phyloP scores from a whole-genome alignment of 2,329 filamentous ascomycete species.

The Stenocarpella maydis region DNA sequence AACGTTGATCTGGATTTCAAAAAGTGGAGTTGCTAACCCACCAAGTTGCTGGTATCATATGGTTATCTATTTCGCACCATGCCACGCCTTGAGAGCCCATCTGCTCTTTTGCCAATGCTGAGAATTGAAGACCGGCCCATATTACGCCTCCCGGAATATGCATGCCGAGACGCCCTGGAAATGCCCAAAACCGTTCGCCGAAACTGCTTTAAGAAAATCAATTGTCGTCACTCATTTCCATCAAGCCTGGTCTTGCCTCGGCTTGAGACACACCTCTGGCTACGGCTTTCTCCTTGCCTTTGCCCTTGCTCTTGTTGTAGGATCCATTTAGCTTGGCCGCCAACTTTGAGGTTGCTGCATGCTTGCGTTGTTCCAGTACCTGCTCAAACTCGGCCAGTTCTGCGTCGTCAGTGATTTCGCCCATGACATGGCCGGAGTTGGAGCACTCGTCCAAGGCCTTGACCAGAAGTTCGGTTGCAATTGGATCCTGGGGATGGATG shows the following conservation, averaged over 20 bases:
- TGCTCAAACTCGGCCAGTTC: conserved; percentile 59
- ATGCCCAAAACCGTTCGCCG: conserved; percentile 16
- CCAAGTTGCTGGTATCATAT: conserved; percentile 14
- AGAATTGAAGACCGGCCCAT: background rate
- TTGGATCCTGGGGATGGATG: conserved; percentile 79
- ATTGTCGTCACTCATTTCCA: conserved; percentile 67
- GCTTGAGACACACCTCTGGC: conserved; percentile 45
- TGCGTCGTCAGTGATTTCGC: conserved; percentile 34
- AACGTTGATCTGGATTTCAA: background rate
- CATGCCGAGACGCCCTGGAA: conserved; percentile 32
- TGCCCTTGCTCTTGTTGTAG: conserved; percentile 44
- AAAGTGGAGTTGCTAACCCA: conserved; percentile 5
- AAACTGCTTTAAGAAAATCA: conserved; percentile 34
- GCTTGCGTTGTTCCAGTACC: conserved; percentile 57
- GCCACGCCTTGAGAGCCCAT: background rate
- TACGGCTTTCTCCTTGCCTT: conserved; percentile 56
- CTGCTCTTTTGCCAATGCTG: conserved; percentile 14
- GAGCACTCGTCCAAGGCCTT: conserved; percentile 74
- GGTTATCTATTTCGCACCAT: conserved; percentile 24
- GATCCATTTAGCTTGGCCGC: conserved; percentile 42
- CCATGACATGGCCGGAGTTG: conserved; percentile 37
- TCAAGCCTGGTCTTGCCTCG: conserved; percentile 55
- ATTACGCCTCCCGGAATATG: conserved; percentile 27
- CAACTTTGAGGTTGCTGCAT: conserved; percentile 50
- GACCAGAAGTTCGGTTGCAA: conserved; percentile 79